phyloP scores from a whole-genome alignment of 495 filamentous ascomycete genomes.

The Penicillium paxilli region DNA sequence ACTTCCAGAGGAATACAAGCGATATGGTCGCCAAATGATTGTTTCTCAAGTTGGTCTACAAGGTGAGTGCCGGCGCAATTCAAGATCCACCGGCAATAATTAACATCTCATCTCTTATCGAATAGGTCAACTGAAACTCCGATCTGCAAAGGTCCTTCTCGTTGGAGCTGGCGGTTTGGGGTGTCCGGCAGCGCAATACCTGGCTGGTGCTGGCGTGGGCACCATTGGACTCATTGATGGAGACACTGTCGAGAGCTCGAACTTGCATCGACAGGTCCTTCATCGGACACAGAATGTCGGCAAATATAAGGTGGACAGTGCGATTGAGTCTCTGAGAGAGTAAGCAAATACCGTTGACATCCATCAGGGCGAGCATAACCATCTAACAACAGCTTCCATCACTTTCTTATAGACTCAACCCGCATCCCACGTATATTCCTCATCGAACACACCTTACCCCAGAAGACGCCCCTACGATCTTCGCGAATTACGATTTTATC shows the following conservation, averaged over 20 bases:
- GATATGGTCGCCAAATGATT: conserved; percentile 93
- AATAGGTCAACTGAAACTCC: conserved; percentile 77
- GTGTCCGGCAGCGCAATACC: conserved; percentile 86
- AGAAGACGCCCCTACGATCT: conserved; percentile 61
- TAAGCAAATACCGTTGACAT: conserved; percentile 36
- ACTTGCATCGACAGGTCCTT: conserved; percentile 89
- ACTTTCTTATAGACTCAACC: conserved; percentile 59
- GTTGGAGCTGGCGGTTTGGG: conserved; percentile 93
- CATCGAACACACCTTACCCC: conserved; percentile 63
- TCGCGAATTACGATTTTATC: conserved; percentile 73
- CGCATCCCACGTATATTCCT: conserved; percentile 59
- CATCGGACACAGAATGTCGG: conserved; percentile 72
- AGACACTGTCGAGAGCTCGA: conserved; percentile 84
- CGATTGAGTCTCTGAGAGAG: conserved; percentile 64
- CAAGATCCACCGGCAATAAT: neutral
- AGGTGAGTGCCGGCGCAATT: conserved; percentile 44
- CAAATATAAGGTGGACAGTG: conserved; percentile 79
- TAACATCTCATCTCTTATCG: conserved; percentile 3
- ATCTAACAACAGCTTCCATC: neutral
- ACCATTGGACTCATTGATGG: conserved; percentile 84
- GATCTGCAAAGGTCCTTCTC: conserved; percentile 69
- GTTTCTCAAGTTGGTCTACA: conserved; percentile 79
- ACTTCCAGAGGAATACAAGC: conserved; percentile 65
- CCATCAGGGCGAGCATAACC: too few relatives aligned
- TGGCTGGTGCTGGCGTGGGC: conserved; percentile 84